A percentile compares a stretch with the other conserved stretches of the same genome.
These are phyloP conservation scores for Articulospora tetracladia DNA, from an alignment of 495 filamentous ascomycete genomes.

Conservation along the genomic window DNA sequence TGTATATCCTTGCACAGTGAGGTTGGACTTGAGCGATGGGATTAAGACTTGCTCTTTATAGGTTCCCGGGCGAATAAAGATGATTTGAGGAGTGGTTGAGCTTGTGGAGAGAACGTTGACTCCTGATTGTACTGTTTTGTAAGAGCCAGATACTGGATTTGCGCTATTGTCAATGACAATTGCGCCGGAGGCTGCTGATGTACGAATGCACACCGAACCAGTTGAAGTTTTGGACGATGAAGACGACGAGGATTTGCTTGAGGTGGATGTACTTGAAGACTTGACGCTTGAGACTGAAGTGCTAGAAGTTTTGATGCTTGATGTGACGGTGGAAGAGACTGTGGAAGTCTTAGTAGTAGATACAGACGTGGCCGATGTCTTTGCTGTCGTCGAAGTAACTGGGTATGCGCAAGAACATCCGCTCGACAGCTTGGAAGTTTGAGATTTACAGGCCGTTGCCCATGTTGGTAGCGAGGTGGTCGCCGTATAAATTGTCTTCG, in stretches of 20 bases:
- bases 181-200: slow-evolving; percentile 7
- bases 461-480: slow-evolving; percentile 25
- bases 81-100: slow-evolving; percentile 37
- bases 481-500: background rate
- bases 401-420: slow-evolving; percentile 4
- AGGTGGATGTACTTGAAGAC: background rate
- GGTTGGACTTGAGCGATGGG: slow-evolving; percentile 15
- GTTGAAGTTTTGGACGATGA: background rate
- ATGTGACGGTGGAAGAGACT: no score
- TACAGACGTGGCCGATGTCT: background rate
- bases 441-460: slow-evolving; percentile 19
- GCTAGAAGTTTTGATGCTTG: background rate
- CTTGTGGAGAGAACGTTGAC: slow-evolving; percentile 15
- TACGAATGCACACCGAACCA: background rate
- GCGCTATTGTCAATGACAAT: slow-evolving; percentile 14
- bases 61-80: slow-evolving; percentile 60
- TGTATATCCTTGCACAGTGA: slow-evolving; percentile 20
- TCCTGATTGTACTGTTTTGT: slow-evolving; percentile 12
- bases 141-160: background rate
- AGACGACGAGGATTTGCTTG: background rate
- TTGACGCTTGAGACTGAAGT: background rate
- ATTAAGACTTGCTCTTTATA: slow-evolving; percentile 58
- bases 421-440: slow-evolving; percentile 1
- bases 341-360: background rate
- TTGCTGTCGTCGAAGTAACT: background rate